Evolutionary conservation across 768 basidiomycete genomes (phyloP), one percentile per base, ranked within the genome.

Genomic region (Trametes cubensis): DNA sequence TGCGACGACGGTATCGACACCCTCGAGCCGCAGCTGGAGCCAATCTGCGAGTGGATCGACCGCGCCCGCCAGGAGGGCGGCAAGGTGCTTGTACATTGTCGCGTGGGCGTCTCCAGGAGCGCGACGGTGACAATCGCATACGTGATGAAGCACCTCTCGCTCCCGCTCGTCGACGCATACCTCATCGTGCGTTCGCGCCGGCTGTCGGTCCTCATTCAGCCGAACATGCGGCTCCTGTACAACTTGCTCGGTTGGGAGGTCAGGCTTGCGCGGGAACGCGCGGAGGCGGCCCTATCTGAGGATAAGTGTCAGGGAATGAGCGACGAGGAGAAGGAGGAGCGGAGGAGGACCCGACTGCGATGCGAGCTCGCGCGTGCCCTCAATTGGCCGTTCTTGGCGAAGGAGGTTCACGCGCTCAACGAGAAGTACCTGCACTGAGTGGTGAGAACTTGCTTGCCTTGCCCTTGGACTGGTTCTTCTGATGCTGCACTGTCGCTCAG

Each of bases 71-170:
- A 77, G 38, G 83, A 87, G 52, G 95, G 95, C 7, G 96, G 96
- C 2, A 90, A 91, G 71, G 89, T 96, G 38, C 81, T 98, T 54
- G 94, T 98, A 8, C 96, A 98, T 75, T 98, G 96, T 74, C 84
- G 95, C n/a, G 96, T 98, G n/a, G 96, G 96, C n/a, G 96, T 98
- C 45, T 92, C 90, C 46, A 79, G 96, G 62, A 93, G 90, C 70
- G 95, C 96, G 28, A 96, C 94, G 34, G 94, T 98, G 62, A 91
- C 91, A 85, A 98, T 98, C 70, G 95, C 95, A 18, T 98, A 98
- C 75, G 90, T 97, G 71, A 98, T 98, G 95, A 92, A 95, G 72
- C 86, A 96, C 70, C 85, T 93, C 21, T 78, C 81, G 23, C 78
- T 95, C 48, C 88, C 91, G 40, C 85, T 98, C 66, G 92, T 95